These are phyloP conservation scores for Pseudogymnoascus sp. DNA, from an alignment of 2,329 filamentous ascomycete species.

Conservation along the genomic window DNA sequence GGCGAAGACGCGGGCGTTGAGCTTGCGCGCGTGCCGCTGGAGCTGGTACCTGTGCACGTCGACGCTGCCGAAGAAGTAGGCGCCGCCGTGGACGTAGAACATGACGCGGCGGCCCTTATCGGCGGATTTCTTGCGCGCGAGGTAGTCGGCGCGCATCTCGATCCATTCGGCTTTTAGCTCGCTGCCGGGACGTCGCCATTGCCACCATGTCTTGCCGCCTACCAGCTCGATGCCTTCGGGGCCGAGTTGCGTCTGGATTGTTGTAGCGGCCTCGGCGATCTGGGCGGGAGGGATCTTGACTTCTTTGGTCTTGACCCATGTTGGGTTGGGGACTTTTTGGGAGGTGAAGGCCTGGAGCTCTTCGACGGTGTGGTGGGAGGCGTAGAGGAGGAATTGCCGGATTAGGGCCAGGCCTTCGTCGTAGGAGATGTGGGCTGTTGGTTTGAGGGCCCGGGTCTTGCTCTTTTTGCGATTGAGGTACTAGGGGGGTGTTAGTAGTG, in stretches of 20 bases:
- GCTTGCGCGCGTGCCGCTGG: conserved; percentile 88
- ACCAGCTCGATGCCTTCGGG: conserved; percentile 64
- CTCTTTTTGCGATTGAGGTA: conserved; percentile 74
- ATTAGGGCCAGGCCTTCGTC: conserved; percentile 86
- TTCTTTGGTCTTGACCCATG: conserved; percentile 75
- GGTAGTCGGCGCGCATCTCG: conserved; percentile 80
- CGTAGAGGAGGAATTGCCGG: conserved; percentile 74
- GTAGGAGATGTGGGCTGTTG: conserved; percentile 86
- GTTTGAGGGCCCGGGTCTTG: conserved; percentile 51
- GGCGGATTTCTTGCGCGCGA: conserved; percentile 56
- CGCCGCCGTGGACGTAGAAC: conserved; percentile 89
- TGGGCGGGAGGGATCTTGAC: conserved; percentile 56
- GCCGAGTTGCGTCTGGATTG: conserved; percentile 68
- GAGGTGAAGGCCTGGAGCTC: conserved; percentile 85
- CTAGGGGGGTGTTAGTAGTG: conserved; percentile 35
- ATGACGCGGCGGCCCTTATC: conserved; percentile 67
- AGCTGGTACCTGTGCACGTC: conserved; percentile 98
- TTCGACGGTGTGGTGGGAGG: conserved; percentile 84
- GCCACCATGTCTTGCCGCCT: conserved; percentile 82
- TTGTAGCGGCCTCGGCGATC: conserved; percentile 56
- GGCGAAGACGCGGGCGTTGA: conserved; percentile 83
- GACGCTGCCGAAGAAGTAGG: conserved; percentile 91
- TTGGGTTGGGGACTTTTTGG: conserved; percentile 84
- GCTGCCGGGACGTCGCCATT: conserved; percentile 64
- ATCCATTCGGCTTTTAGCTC: conserved; percentile 85